Percentiles rank a stretch among this genome's conserved stretches.
phyloP scores from a whole-genome alignment of 1,139 yeast genomes.

The Arxiozyma telluris region DNA sequence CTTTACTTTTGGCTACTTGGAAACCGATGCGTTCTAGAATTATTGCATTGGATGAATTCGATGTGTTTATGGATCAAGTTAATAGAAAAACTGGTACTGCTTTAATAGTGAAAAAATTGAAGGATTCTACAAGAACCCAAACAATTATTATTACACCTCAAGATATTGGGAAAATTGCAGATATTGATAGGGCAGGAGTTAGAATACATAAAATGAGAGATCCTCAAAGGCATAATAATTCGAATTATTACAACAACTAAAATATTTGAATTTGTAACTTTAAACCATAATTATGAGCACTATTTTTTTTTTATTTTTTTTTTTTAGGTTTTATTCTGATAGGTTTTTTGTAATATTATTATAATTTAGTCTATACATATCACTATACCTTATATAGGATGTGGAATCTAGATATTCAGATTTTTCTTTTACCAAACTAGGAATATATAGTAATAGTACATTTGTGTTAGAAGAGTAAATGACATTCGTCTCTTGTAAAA shows the following conservation, averaged over 20 bases:
- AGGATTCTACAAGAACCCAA: constrained; percentile 54
- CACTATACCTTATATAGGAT: not conserved
- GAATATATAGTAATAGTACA: too few species aligned
- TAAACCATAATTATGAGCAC: not conserved
- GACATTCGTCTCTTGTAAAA: not conserved
- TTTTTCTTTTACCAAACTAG: not conserved
- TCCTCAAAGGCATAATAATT: constrained; percentile 30
- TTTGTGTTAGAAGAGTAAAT: not conserved
- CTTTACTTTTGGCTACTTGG: constrained; percentile 86
- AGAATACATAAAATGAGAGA: constrained; percentile 58
- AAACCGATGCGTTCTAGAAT: constrained; percentile 79
- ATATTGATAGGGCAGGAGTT: constrained; percentile 51
- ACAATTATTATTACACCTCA: constrained; percentile 93
- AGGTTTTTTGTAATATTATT: not conserved
- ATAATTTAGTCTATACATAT: not conserved
- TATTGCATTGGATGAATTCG: constrained; percentile 92
- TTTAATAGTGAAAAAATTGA: constrained; percentile 60
- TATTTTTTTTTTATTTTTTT: too few species aligned
- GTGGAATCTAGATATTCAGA: too few species aligned
- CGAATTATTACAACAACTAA: constrained; percentile 8
- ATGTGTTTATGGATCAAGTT: constrained; percentile 94
- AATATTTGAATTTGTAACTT: not conserved
- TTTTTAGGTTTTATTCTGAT: not conserved
- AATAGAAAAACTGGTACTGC: constrained; percentile 75
- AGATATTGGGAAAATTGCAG: constrained; percentile 72